Evolutionary conservation across 768 basidiomycete genomes (phyloP), one percentile per base, ranked within the genome.

Genomic region (Trametes cingulata): DNA sequence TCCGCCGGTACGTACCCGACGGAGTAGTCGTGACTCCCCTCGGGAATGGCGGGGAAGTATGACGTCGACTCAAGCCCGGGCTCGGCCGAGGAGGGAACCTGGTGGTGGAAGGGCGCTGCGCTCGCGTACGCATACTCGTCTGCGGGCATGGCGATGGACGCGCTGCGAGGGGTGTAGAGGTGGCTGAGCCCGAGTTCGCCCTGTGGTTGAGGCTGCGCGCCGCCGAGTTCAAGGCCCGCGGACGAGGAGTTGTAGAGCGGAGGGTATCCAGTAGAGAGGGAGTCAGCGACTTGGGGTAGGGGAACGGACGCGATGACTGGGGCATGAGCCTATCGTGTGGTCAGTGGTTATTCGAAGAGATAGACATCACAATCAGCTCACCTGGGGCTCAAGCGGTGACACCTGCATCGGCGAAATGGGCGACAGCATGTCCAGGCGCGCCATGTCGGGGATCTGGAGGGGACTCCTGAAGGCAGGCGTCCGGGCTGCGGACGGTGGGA

Each of bases 161-260:
- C 41, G 17, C 15, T 43, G n/a, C 22, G 43, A 0, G 35, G 58
- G 9, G 58, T 13, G 35, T 52, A 52, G 7, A 47, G 12, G 6
- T 52, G 43, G 35, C 15, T 46, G 3, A 52, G 33, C 14, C 50
- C 35, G 27, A 59, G 58, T 17, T 52, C 35, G 24, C 58, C 41
- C 51, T 52, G 49, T 17, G 36, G 37, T 47, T 57, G 56, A 6
- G 43, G 25, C 12, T 52, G 43, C 13, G 15, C 8, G 25, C 19
- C 35, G 15, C 39, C 58, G 29, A 52, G 25, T 9, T 43, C 43
- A 22, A 58, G 41, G 40, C 29, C 42, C 13, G 41, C 5, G 24
- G 36, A 7, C 13, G 43, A 14, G 22, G 42, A 19, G 24, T 35
- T 13, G 42, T 52, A 46, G 35, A 46, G 22, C 42, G 42, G 29